These are phyloP conservation scores for Solanum bulbocastanum DNA, from an alignment of 257 asterid genomes.

Conservation along the genomic window DNA sequence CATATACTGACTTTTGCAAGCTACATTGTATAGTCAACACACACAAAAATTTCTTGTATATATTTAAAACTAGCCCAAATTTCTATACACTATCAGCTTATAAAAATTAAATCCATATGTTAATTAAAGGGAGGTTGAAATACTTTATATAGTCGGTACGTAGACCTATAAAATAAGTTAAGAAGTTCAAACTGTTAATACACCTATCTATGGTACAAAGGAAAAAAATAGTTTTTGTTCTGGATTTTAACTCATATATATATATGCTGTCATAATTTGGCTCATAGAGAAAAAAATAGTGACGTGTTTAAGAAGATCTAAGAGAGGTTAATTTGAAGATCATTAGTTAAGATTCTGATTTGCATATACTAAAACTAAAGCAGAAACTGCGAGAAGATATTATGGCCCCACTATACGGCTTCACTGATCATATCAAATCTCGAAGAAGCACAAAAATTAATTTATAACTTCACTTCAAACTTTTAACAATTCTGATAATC, in stretches of 20 bases:
- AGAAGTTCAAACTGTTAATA: neutral
- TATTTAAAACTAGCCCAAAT: no score
- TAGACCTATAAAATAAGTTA: no score
- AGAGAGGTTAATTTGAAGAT: slow-evolving; percentile 31
- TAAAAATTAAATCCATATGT: neutral
- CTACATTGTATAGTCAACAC: no score
- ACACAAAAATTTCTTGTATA: no score
- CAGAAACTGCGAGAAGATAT: slow-evolving; percentile 16
- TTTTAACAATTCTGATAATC: neutral
- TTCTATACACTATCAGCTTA: neutral
- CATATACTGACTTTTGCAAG: no score
- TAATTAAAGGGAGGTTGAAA: neutral
- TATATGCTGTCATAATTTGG: neutral
- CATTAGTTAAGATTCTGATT: slow-evolving; percentile 34
- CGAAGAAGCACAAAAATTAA: slow-evolving; percentile 1
- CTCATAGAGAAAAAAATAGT: neutral
- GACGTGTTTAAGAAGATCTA: neutral
- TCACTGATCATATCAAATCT: neutral
- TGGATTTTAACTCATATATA: neutral
- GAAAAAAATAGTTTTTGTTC: neutral
- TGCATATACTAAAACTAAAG: neutral
- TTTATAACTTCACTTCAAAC: slow-evolving; percentile 7
- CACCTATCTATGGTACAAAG: neutral
- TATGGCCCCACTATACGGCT: slow-evolving; percentile 10
- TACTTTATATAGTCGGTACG: no score